Evolutionary conservation across 2,329 filamentous ascomycete species (phyloP), one percentile per base, ranked within the genome.

Genomic region (Gremmenia infestans): DNA sequence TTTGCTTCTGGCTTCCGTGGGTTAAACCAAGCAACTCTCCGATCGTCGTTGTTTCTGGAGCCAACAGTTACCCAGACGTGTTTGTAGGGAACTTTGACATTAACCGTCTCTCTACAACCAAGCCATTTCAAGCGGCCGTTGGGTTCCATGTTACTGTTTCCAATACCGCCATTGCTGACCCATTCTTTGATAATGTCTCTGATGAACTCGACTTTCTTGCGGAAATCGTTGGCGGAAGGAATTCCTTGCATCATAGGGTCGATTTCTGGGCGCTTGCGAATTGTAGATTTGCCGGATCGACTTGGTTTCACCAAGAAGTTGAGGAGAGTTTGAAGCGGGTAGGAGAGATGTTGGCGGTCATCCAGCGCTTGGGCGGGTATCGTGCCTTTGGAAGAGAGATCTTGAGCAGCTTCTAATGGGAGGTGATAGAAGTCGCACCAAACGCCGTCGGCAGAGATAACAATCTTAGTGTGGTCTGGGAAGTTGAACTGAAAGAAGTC

Each of bases 391-490:
- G 78, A 72, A 3, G 81, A 78, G 11, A 93, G 80, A 40, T 83
- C 80, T 61, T 82, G 76, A 2, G 87, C 84, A 0, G 88, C 88
- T 56, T 87, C 82, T n/a, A 83, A 75, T 0, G 87, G 83, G 19
- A 92, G 81, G 66, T 89, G 86, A 74, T 88, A 88, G 68, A 91
- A 90, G 68, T 89, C 87, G 63, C 88, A 87, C 78, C 85, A 87
- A 1, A 80, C 83, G n/a, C 87, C 89, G 32, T 87, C 82, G 1
- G 86, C 75, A 56, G 90, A 89, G 25, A 94, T 74, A 12, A 93
- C 86, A 53, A 94, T 81, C 73, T 94, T 94, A 57, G 89, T 93
- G 70, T 94, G 89, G 64, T 94, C 89, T 2, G 89, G 89, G 71
- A 94, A 94, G 73, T 94, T 93, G 73, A 93, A 89, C 81, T 91